Conservation (phyloP, 805 yeast species). For the Yarrowia bubula region DNA sequence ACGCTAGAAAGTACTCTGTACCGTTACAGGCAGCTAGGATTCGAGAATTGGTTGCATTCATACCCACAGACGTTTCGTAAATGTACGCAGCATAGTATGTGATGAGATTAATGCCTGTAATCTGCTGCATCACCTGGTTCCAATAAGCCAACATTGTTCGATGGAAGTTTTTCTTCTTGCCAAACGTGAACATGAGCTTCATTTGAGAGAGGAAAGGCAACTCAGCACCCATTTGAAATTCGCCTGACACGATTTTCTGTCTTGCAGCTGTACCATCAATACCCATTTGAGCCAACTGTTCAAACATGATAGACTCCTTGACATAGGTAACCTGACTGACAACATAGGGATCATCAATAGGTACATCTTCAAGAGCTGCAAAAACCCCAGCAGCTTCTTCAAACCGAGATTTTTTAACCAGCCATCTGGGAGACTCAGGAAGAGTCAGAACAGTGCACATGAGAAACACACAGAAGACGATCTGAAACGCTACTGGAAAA, state of each 20-base stretch:
- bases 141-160: constrained; percentile 41
- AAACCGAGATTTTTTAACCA: constrained; percentile 60
- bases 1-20: constrained; percentile 60
- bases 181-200: neutral
- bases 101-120: constrained; percentile 85
- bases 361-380: neutral
- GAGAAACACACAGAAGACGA: constrained; percentile 55
- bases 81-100: constrained; percentile 88
- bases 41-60: constrained; percentile 31
- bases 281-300: neutral
- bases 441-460: constrained; percentile 56
- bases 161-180: constrained; percentile 12
- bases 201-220: neutral
- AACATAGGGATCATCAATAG: neutral
- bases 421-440: constrained; percentile 88
- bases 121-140: constrained; percentile 64
- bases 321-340: neutral
- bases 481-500: constrained; percentile 73
- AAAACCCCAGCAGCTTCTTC: constrained; percentile 40
- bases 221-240: neutral
- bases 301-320: neutral
- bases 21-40: constrained; percentile 30
- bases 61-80: constrained; percentile 62
- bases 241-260: neutral
- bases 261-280: neutral